Base-by-base conservation (phyloP, 352 stramenopile species). In the Pilasporangium apinafurcum region DNA sequence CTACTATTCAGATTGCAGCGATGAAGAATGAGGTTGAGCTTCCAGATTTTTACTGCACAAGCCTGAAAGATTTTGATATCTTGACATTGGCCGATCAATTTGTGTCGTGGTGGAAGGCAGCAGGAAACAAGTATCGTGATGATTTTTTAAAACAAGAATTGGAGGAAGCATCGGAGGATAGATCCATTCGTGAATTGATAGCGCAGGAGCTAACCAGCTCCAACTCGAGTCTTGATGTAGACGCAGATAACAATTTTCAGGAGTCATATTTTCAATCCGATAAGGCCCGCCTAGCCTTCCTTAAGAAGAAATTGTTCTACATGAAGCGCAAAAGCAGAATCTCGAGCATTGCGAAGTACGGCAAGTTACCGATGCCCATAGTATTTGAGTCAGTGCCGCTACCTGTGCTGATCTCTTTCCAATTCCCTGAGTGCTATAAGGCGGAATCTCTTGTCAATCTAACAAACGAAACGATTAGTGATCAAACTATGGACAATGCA, bases 1-100 rank as follows among this genome's bases (percentile, higher is more conserved):
- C 77, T 10, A 48, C 45, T 25, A 59, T 86, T 42, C 73, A 89
- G 39, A 45, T 85, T 10, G 71, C 68, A 38, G 77, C 77, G 2
- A 73, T 86, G 41, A 62, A 36, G 16, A 56, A 69, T 20, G 62
- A 79, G 7, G 57, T 89, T 28, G 71, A 79, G 32, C 52, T 89
- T 21, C 74, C 73, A 8, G 64, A 86, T 21, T 24, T 83, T 1
- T 62, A 56, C 16, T 51, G 56, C 4, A 61, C 44, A 6, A 58
- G 38, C 35, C 16, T 83, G 14, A 57, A 81, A 8, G 53, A 65
- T 26, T 63, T 63, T 10, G 71, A 83, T 37, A 50, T 84, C 29
- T 52, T 79, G 8, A 34, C 54, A n/a, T 41, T 83, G 1, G 66
- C 74, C 0, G 51, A 44, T 0, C 59, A 64, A 30, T 89, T 89